A percentile compares a stretch with the other conserved stretches of the same genome.
These are phyloP conservation scores for Galerina sulciceps DNA, from an alignment of 768 basidiomycete species.

Conservation along the genomic window DNA sequence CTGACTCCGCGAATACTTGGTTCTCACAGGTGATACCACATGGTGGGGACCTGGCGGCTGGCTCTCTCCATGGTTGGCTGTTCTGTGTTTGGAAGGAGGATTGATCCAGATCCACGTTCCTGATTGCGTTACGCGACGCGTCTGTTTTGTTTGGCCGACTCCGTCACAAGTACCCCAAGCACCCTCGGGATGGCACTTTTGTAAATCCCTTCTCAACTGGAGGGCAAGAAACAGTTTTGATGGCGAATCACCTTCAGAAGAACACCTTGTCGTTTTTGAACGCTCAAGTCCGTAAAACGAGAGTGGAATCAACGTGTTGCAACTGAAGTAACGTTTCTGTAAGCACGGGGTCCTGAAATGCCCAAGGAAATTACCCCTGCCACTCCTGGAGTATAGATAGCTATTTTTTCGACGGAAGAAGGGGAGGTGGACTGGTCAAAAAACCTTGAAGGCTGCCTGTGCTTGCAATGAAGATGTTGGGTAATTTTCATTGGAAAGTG, in stretches of 20 bases:
- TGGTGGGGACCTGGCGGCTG: constrained; percentile 20
- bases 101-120: constrained; percentile 29
- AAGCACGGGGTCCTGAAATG: constrained; percentile 12
- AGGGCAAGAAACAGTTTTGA: neutral
- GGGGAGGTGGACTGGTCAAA: constrained; percentile 1
- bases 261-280: constrained; percentile 1
- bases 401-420: neutral
- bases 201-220: neutral
- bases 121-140: constrained; percentile 50
- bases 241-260: constrained; percentile 17
- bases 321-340: constrained; percentile 5
- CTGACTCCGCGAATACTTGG: constrained; percentile 10
- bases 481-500: neutral
- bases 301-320: constrained; percentile 4
- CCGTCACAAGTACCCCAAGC: constrained; percentile 19
- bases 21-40: constrained; percentile 30
- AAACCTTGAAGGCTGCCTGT: neutral
- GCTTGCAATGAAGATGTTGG: neutral
- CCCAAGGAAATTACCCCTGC: constrained; percentile 19
- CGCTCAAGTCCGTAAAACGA: neutral
- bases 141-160: constrained; percentile 45
- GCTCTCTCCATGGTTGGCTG: constrained; percentile 11
- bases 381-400: constrained; percentile 11
- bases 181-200: constrained; percentile 23
- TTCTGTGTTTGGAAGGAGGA: constrained; percentile 31